These are phyloP conservation scores for Dryadomyces quercivorus DNA, from an alignment of 2,329 filamentous ascomycete genomes.

Conservation along the genomic window DNA sequence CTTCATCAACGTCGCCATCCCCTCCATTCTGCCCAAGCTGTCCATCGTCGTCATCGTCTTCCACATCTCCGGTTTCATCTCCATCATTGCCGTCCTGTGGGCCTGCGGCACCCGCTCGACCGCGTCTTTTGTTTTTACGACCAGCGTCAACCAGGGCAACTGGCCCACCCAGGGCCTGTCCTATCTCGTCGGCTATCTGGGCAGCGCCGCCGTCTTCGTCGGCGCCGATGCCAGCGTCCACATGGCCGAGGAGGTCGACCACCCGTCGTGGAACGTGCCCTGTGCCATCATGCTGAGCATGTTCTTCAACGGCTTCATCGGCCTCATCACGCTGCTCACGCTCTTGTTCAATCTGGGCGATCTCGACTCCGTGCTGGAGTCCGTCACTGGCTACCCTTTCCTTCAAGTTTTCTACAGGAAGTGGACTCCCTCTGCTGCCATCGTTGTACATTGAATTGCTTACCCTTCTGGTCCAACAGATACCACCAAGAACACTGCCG, in stretches of 20 bases:
- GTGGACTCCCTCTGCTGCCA: too few species aligned
- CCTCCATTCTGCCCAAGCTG: slow-evolving; percentile 30
- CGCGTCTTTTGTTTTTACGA: slow-evolving; percentile 25
- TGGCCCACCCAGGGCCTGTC: slow-evolving; percentile 31
- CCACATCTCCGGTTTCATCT: slow-evolving; percentile 8
- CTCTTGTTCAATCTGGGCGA: too few species aligned
- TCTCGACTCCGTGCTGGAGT: too few species aligned
- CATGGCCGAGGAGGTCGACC: slow-evolving; percentile 8
- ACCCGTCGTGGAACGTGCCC: slow-evolving; percentile 15
- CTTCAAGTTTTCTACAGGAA: too few species aligned
- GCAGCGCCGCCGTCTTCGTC: slow-evolving; percentile 21
- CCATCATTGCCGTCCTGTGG: slow-evolving; percentile 12
- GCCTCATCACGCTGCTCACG: slow-evolving; percentile 24
- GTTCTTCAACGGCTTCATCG: slow-evolving; percentile 19
- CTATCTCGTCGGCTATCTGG: slow-evolving; percentile 31
- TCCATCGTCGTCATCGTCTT: slow-evolving; percentile 30
- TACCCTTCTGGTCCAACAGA: too few species aligned
- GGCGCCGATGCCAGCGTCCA: slow-evolving; percentile 21
- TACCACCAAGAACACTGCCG: too few species aligned
- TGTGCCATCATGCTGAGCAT: slow-evolving; percentile 12
- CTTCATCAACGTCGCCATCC: slow-evolving; percentile 35
- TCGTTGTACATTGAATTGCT: too few species aligned
- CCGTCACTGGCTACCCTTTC: too few species aligned
- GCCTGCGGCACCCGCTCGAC: slow-evolving; percentile 9
- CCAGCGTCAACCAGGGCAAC: slow-evolving; percentile 33